Evolutionary conservation across 1,284 basidiomycete species (phyloP).

Genomic region (Heterobasidion occidentale): DNA sequence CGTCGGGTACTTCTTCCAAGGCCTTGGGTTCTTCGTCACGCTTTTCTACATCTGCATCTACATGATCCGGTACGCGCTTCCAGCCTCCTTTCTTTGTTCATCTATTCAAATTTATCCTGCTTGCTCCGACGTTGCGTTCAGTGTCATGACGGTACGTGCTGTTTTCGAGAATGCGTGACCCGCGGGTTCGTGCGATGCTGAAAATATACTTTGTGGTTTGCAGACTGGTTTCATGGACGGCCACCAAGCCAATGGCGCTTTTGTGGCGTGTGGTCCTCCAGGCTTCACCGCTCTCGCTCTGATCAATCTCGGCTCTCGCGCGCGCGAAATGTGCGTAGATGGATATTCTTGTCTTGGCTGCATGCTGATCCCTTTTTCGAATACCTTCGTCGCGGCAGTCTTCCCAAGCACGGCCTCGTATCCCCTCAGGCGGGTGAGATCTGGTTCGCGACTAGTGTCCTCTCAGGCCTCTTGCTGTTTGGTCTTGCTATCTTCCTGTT

Average conservation of each 20-base stretch:
- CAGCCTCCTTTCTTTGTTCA: conserved; percentile 8
- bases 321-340: conserved; percentile 28
- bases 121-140: conserved; percentile 9
- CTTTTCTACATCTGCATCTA: conserved; percentile 45
- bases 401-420: conserved; percentile 29
- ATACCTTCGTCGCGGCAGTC: conserved; percentile 19
- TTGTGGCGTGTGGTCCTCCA: conserved; percentile 39
- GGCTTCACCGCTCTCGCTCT: conserved; percentile 42
- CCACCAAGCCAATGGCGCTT: conserved; percentile 42
- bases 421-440: conserved; percentile 36
- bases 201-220: too few relatives aligned
- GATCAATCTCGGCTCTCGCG: conserved; percentile 34
- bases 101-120: conserved; percentile 3
- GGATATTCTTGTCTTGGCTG: background rate
- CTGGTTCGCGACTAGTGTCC: conserved; percentile 35
- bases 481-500: conserved; percentile 42
- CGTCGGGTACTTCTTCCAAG: conserved; percentile 41
- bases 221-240: conserved; percentile 42
- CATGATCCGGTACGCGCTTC: conserved; percentile 27
- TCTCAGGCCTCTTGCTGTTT: conserved; percentile 32
- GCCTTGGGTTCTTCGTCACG: conserved; percentile 41
- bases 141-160: conserved; percentile 30
- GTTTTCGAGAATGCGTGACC: too few relatives aligned
- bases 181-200: too few relatives aligned
- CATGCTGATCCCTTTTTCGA: too few relatives aligned